Evolutionary conservation across 441 rosid genomes (phyloP).

Genomic region (Geranium incanum): DNA sequence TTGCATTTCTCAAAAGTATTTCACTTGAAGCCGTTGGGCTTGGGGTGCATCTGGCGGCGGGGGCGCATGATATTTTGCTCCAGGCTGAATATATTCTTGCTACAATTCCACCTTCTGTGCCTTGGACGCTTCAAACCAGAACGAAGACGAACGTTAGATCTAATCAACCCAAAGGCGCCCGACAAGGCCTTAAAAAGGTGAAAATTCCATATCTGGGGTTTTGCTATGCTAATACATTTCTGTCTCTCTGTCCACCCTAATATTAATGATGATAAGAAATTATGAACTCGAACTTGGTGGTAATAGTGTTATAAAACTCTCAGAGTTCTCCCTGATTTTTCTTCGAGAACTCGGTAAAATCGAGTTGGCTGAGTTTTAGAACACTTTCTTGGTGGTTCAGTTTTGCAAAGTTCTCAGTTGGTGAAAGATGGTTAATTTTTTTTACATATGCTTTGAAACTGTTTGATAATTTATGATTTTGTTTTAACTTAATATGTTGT

Average conservation of each 20-base stretch:
- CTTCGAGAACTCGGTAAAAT: no score
- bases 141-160: constrained; percentile 54
- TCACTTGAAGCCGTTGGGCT: constrained; percentile 95
- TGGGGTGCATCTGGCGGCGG: constrained; percentile 94
- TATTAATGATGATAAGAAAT: no score
- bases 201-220: constrained; percentile 14
- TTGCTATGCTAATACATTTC: no score
- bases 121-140: constrained; percentile 41
- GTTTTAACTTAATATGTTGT: no score
- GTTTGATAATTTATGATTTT: no score
- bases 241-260: no score
- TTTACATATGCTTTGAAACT: no score
- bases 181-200: constrained; percentile 91
- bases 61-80: constrained; percentile 73
- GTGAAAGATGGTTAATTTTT: neutral
- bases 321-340: no score
- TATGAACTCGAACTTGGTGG: no score
- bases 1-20: constrained; percentile 86
- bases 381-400: no score
- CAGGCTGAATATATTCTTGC: constrained; percentile 67
- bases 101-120: constrained; percentile 46
- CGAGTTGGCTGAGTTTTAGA: no score
- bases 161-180: constrained; percentile 83
- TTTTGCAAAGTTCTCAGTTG: neutral
- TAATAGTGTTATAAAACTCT: no score